Evolutionary conservation across 1,284 basidiomycete species (phyloP).

Genomic region (Pascua sp.): DNA sequence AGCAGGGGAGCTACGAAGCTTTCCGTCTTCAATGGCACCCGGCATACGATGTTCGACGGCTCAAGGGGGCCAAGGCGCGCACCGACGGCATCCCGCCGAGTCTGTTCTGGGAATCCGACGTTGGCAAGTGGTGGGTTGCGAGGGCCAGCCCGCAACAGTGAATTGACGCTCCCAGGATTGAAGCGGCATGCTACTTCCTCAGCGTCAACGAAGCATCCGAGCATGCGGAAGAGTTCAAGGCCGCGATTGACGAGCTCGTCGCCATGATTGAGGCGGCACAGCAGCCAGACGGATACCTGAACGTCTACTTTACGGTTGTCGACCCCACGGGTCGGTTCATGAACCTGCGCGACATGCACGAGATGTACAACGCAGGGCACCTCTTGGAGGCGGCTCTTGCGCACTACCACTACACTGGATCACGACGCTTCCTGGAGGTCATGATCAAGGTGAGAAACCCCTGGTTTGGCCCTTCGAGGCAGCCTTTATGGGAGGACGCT

Average conservation of each 20-base stretch:
- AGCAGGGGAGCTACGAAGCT: conserved; percentile 38
- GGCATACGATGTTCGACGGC: conserved; percentile 26
- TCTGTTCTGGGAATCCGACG: conserved; percentile 37
- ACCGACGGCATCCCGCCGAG: conserved; percentile 30
- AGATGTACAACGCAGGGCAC: conserved; percentile 39
- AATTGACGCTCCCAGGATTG: conserved; percentile 21
- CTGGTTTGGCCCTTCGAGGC: neutral
- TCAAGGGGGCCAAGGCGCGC: conserved; percentile 22
- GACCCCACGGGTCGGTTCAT: conserved; percentile 30
- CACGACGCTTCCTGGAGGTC: conserved; percentile 29
- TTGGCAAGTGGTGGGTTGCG: conserved; percentile 33
- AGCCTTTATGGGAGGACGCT: neutral
- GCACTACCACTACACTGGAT: conserved; percentile 29
- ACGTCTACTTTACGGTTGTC: conserved; percentile 37
- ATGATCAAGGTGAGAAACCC: conserved; percentile 31
- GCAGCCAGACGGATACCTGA: conserved; percentile 33
- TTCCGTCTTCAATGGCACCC: conserved; percentile 35
- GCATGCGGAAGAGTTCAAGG: conserved; percentile 21
- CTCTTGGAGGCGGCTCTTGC: conserved; percentile 36
- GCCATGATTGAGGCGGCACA: conserved; percentile 34
- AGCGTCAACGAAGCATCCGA: conserved; percentile 12
- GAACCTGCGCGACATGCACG: conserved; percentile 36
- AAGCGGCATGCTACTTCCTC: conserved; percentile 36
- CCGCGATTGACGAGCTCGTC: conserved; percentile 27
- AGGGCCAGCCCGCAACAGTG: neutral